Evolutionary conservation across 768 basidiomycete genomes (phyloP), one percentile per base, ranked within the genome.

Genomic region (Psilocybe sp.): DNA sequence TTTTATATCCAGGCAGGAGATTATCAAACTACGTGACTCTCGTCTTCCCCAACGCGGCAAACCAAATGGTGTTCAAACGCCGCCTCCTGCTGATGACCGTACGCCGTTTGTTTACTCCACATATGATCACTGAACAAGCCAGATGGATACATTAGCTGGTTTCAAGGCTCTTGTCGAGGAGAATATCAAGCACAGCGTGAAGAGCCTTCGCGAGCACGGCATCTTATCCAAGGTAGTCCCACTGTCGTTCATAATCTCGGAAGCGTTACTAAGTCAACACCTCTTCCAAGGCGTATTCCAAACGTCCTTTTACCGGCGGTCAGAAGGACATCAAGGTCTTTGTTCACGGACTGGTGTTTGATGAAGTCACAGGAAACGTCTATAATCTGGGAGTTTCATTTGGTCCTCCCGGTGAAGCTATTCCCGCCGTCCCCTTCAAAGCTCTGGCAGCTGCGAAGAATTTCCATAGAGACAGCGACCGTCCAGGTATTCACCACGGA

Each of bases 261-360:
- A 28, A 28, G 3, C 23, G 23, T 11, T 11, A 37, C 14, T 15
- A 50, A 36, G 23, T 20, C 32, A 36, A 46, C 15, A 28, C 13
- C 13, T 20, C 39, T 16, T 11, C 18, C 10, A 18, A 59, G 47
- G 49, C 53, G 16, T 56, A 56, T 40, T 50, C 58, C 28, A 58
- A 58, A 45, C 53, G 44, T 55, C 63, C 55, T 56, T 58, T 58
- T 31, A 53, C 18, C 34, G 54, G 58, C 38, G 62, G 59, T 38
- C 54, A 62, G 44, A 59, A 64, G 10, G 47, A 57, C 16, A 43
- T 66, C 37, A 64, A 68, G 14, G 52, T 80, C 28, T 73, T 64
- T 52, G 78, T 84, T 1, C 80, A 84, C 45, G 83, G 81, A 31
- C 79, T 79, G 62, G 76, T 85, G 3, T 78, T 79, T 43, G 73